Evolutionary conservation across 805 yeast species (phyloP), one percentile per base, ranked within the genome.

Genomic region (Metschnikowia noctiluminum): DNA sequence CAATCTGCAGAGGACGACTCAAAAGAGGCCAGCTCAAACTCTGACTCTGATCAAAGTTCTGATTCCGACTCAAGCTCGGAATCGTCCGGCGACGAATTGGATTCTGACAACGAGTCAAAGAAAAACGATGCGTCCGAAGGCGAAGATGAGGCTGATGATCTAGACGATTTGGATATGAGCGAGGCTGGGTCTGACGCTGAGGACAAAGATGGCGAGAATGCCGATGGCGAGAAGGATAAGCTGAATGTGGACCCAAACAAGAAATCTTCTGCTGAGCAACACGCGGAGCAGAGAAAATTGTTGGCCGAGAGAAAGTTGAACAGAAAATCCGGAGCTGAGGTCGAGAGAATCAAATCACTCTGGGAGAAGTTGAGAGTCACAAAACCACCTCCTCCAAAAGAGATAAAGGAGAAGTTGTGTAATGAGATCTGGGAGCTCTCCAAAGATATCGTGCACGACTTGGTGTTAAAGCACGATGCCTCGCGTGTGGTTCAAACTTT

Each of bases 401-500:
- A 78, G 50, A 77, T 82, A 13, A 82, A 97, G 65, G 85, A 84
- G 54, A 85, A 85, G 66, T 73, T 90, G 45, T 82, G 91, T 58
- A 78, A 85, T 59, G 92, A 91, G 69, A 82, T 88, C 40, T 91
- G 97, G 96, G 84, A 78, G 26, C 76, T 89, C 52, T 75, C 95
- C 43, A 81, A 86, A 60, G 89, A 85, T 60, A 82, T 84, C 45
- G 78, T 90, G 48, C 80, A 80, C 53, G 97, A 92, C 60, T 77
- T 92, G 56, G 97, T 92, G 32, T 68, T 92, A 71, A 90, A 94
- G 73, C 99, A 92, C 64, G 98, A 92, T 74, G 92, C 97, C 9
- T 89, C 97, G 26, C 81, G 99, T 72, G 92, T 92, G 48, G 95
- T 92, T 38, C 99, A 92, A 70, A 90, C 97, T 1, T 78, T 92